These are phyloP conservation scores for Neolecta irregularis DNA, from an alignment of 1,139 yeast genomes.

Conservation along the genomic window DNA sequence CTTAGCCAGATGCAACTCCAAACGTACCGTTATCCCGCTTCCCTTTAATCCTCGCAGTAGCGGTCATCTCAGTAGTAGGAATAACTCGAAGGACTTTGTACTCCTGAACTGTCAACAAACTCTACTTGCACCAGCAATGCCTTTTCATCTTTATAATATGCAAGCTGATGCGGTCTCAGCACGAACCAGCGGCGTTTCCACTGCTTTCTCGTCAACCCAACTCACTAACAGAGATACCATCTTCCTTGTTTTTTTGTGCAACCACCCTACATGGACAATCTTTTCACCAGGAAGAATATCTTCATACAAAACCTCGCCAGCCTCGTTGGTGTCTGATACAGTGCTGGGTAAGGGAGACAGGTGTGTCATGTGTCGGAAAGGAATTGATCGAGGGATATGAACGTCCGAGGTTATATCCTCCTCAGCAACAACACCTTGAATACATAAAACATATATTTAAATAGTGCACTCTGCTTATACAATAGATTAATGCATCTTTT, in stretches of 20 bases:
- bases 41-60: constrained; percentile 29
- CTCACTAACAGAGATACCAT: too few species aligned
- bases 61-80: constrained; percentile 25
- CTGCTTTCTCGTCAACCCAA: too few species aligned
- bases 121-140: too few species aligned
- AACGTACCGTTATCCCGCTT: constrained; percentile 15
- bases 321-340: neutral
- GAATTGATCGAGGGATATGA: neutral
- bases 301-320: neutral
- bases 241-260: constrained; percentile 5
- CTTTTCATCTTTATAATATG: constrained; percentile 43
- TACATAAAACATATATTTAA: neutral
- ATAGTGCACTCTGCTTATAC: neutral
- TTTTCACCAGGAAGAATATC: constrained; percentile 5
- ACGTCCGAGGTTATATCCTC: neutral
- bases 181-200: constrained; percentile 49
- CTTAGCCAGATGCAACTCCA: neutral
- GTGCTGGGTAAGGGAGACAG: neutral
- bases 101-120: too few species aligned
- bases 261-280: constrained; percentile 5
- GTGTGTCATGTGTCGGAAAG: neutral
- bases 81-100: constrained; percentile 40
- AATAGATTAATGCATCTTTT: neutral
- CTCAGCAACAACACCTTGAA: neutral
- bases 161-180: constrained; percentile 38